A percentile compares a stretch with the other conserved stretches of the same genome.
phyloP scores from a whole-genome alignment of 805 yeast species.

The Sugiyamaella floridensis region DNA sequence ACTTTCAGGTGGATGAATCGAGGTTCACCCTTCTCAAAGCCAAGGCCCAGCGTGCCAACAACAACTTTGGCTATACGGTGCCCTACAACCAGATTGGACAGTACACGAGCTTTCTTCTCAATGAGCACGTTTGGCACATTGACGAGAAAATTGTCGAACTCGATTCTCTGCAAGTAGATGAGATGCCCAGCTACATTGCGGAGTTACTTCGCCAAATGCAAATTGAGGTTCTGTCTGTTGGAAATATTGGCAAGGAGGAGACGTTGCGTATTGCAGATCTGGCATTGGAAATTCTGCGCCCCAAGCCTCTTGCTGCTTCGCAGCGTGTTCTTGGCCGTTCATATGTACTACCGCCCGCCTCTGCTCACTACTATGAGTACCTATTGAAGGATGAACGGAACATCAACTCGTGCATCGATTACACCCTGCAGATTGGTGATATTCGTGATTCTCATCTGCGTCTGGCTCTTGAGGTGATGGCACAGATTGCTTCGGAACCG shows the following conservation, averaged over 20 bases:
- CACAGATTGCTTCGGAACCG: constrained; percentile 76
- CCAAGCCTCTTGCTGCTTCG: constrained; percentile 38
- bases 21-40: constrained; percentile 66
- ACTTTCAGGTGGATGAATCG: constrained; percentile 44
- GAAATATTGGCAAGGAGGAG: constrained; percentile 55
- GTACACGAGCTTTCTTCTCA: constrained; percentile 54
- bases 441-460: constrained; percentile 38
- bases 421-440: constrained; percentile 61
- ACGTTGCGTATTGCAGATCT: constrained; percentile 45
- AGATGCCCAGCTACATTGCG: constrained; percentile 45
- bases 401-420: constrained; percentile 77
- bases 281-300: constrained; percentile 35
- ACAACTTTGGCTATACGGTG: constrained; percentile 61
- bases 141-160: constrained; percentile 53
- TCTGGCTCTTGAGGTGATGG: constrained; percentile 54
- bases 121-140: constrained; percentile 62
- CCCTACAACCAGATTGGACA: constrained; percentile 76
- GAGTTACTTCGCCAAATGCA: constrained; percentile 53
- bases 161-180: constrained; percentile 40
- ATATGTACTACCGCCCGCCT: constrained; percentile 26
- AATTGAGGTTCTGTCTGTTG: constrained; percentile 67
- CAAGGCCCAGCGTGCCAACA: constrained; percentile 51
- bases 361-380: constrained; percentile 18
- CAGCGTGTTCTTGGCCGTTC: constrained; percentile 42
- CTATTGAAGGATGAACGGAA: constrained; percentile 57